Percentiles rank a stretch among this genome's conserved stretches.
phyloP scores from a whole-genome alignment of 1,139 yeast species.

The Candida buenavistaensis region DNA sequence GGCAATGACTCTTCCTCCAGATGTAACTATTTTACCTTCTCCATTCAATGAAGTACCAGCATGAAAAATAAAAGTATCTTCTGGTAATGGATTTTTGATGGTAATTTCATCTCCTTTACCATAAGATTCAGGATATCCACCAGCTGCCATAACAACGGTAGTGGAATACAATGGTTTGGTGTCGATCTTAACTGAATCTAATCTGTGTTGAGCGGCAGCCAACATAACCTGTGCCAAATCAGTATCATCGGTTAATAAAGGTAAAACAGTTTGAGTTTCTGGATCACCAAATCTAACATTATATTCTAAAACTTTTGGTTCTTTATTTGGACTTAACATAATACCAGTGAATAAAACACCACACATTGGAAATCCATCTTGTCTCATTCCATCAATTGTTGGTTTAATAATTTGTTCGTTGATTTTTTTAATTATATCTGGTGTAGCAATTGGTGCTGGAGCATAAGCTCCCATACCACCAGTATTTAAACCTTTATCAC shows the following conservation, averaged over 20 bases:
- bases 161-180: slow-evolving; percentile 70
- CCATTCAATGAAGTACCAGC: slow-evolving; percentile 75
- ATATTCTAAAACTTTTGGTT: slow-evolving; percentile 92
- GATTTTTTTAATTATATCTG: slow-evolving; percentile 65
- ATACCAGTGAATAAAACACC: slow-evolving; percentile 97
- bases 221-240: slow-evolving; percentile 90
- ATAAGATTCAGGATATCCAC: slow-evolving; percentile 92
- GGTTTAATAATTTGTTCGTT: slow-evolving; percentile 78
- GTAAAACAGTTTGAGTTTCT: slow-evolving; percentile 95
- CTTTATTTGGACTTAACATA: slow-evolving; percentile 77
- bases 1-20: slow-evolving; percentile 98
- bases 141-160: slow-evolving; percentile 95
- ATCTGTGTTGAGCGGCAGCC: slow-evolving; percentile 93
- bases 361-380: slow-evolving; percentile 92
- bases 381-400: slow-evolving; percentile 94
- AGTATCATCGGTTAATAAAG: slow-evolving; percentile 76
- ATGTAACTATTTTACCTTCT: slow-evolving; percentile 67
- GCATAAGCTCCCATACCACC: slow-evolving; percentile 99
- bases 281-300: slow-evolving; percentile 99
- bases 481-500: slow-evolving; percentile 91
- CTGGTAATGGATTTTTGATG: slow-evolving; percentile 47
- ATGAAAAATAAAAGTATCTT: slow-evolving; percentile 77
- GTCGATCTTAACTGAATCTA: slow-evolving; percentile 76
- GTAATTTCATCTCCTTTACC: slow-evolving; percentile 84
- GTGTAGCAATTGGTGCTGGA: slow-evolving; percentile 91